Conservation (phyloP, 2,329 filamentous ascomycete genomes). For the Colletotrichum musicola region DNA sequence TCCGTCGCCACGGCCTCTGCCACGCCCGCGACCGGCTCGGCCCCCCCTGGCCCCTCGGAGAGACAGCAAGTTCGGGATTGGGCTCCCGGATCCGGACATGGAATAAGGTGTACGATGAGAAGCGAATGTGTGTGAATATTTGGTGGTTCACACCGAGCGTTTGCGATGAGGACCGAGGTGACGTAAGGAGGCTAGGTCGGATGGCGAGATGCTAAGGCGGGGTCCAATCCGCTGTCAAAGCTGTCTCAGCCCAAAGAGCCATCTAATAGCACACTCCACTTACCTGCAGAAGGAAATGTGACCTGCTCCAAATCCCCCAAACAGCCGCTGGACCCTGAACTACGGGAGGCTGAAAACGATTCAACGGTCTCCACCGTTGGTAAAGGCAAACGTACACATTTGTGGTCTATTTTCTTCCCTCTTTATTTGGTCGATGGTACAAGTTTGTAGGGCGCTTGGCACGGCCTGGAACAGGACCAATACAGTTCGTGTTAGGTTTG, state of each 20-base stretch:
- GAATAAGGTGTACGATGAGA: neutral
- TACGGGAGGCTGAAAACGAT: slow-evolving; percentile 5
- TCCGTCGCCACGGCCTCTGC: slow-evolving; percentile 46
- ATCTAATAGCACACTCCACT: too few species aligned
- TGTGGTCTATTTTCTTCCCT: too few species aligned
- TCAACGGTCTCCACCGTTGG: neutral
- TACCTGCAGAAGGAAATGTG: too few species aligned
- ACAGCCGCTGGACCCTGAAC: slow-evolving; percentile 7
- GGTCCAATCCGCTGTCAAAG: slow-evolving; percentile 8
- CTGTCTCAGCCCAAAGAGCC: neutral
- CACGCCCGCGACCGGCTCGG: slow-evolving; percentile 51
- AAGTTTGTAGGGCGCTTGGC: neutral
- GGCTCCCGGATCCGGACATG: slow-evolving; percentile 78
- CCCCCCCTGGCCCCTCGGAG: slow-evolving; percentile 61
- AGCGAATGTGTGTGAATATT: neutral
- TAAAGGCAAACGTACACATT: neutral
- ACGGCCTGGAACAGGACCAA: neutral
- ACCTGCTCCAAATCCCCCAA: too few species aligned
- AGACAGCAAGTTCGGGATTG: slow-evolving; percentile 83
- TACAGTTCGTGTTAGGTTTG: neutral
- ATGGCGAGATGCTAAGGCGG: slow-evolving; percentile 12
- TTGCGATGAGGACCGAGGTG: neutral
- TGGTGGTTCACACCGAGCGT: neutral
- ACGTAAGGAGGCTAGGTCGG: slow-evolving; percentile 27
- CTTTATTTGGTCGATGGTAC: too few species aligned